Percentiles rank a stretch among this genome's conserved stretches.
Conservation (phyloP, 345 rosid species). For the Trapa incisa region DNA sequence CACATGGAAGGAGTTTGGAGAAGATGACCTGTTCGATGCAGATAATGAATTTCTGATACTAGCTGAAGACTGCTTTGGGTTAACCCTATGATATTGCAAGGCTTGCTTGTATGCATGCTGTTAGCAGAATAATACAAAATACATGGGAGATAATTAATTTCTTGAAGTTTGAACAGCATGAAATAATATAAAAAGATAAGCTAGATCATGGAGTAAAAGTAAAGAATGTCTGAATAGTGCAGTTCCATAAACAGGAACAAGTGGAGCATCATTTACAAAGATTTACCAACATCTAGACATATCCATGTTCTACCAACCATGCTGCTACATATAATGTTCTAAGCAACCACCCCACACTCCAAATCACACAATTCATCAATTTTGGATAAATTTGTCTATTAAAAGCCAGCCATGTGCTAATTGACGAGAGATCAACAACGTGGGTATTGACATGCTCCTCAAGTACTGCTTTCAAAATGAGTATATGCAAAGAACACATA, state of each 20-base stretch:
- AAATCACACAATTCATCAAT: not conserved
- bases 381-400: not conserved
- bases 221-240: not conserved
- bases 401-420: not conserved
- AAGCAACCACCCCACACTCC: not conserved
- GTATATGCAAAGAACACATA: not conserved
- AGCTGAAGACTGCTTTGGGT: slow-evolving; percentile 65
- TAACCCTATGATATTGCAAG: slow-evolving; percentile 55
- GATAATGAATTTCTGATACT: slow-evolving; percentile 61
- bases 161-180: not conserved
- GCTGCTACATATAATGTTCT: not conserved
- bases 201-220: not conserved
- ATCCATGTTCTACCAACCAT: not conserved
- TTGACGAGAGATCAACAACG: not conserved
- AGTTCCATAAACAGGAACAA: not conserved
- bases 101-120: slow-evolving; percentile 86
- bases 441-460: not conserved
- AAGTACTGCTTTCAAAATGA: not conserved
- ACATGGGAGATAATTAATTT: not conserved
- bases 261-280: not conserved
- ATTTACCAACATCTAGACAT: not conserved
- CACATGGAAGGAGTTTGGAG: slow-evolving; percentile 57
- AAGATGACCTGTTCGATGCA: slow-evolving; percentile 54
- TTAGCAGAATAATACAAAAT: slow-evolving; percentile 5
- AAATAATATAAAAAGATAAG: not conserved